phyloP scores from a whole-genome alignment of 2,329 filamentous ascomycete species.

The Periconia macrospinosa region DNA sequence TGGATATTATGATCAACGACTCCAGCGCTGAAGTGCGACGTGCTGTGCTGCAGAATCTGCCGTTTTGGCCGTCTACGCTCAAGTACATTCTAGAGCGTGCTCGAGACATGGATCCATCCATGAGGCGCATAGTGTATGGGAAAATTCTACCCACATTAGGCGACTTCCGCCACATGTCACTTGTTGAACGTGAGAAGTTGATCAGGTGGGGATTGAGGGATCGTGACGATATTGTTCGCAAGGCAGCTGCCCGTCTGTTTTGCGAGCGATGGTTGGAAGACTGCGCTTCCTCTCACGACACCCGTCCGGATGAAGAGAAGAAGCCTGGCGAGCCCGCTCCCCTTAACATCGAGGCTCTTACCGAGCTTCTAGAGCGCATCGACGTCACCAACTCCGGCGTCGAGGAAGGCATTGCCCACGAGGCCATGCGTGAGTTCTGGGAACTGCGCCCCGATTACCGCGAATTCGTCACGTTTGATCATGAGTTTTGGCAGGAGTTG shows the following conservation, averaged over 20 bases:
- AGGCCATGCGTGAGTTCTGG: conserved; percentile 97
- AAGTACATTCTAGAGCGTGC: conserved; percentile 89
- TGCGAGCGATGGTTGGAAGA: conserved; percentile 98
- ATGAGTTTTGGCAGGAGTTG: conserved; percentile 78
- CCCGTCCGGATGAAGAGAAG: conserved; percentile 58
- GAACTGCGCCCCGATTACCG: conserved; percentile 83
- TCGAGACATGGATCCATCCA: conserved; percentile 82
- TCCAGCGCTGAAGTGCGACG: conserved; percentile 90
- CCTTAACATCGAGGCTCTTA: conserved; percentile 73
- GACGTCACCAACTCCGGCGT: conserved; percentile 88
- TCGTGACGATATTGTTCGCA: conserved; percentile 89
- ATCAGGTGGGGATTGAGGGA: conserved; percentile 93
- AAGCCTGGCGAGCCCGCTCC: conserved; percentile 48
- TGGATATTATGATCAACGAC: conserved; percentile 90
- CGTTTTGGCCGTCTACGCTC: conserved; percentile 77
- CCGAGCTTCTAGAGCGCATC: conserved; percentile 90
- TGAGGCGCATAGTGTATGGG: conserved; percentile 83
- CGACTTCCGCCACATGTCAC: conserved; percentile 89
- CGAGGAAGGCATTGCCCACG: conserved; percentile 85
- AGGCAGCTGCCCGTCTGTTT: conserved; percentile 87
- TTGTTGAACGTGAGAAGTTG: conserved; percentile 94
- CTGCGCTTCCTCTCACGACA: conserved; percentile 70
- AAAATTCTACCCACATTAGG: conserved; percentile 83
- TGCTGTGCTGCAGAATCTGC: conserved; percentile 86
- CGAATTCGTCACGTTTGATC: conserved; percentile 70